Evolutionary conservation across 345 rosid species (phyloP).

Genomic region (Fremontodendron californicum): DNA sequence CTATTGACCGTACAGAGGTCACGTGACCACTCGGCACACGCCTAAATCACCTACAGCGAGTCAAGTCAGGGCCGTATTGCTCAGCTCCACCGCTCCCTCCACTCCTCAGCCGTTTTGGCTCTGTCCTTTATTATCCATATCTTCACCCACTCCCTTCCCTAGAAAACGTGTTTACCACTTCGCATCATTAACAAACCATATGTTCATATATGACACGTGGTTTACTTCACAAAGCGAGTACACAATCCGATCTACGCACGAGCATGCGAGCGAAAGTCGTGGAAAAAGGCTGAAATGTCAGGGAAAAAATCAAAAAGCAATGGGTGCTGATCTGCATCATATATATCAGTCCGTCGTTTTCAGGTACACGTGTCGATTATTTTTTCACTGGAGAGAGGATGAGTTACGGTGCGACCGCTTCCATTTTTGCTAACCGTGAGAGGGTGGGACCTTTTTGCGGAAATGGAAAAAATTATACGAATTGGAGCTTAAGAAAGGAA

Average conservation of each 20-base stretch:
- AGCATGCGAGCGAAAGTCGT: not conserved
- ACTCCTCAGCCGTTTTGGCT: not conserved
- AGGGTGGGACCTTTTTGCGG: not conserved
- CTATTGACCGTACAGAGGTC: constrained; percentile 6
- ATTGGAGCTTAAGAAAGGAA: not conserved
- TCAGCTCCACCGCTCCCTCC: constrained; percentile 7
- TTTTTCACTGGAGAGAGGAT: not conserved
- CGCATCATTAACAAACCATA: fast-evolving
- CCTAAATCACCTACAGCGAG: not conserved
- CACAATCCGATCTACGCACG: fast-evolving
- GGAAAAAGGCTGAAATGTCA: constrained; percentile 1
- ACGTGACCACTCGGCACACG: constrained; percentile 26
- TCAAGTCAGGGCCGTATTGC: constrained; percentile 12
- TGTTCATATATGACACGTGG: not conserved
- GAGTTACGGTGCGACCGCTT: not conserved
- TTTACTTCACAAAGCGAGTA: not conserved
- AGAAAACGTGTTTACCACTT: not conserved
- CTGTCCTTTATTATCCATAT: not conserved
- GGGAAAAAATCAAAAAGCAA: not conserved
- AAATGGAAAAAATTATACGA: not conserved
- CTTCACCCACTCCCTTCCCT: not conserved
- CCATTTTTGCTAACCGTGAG: not conserved
- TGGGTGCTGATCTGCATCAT: not conserved
- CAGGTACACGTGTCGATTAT: constrained; percentile 5
- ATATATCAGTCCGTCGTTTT: not conserved